A percentile compares a stretch with the other conserved stretches of the same genome.
Evolutionary conservation across 176 grass and related monocot genomes (phyloP).

Genomic region (Tillandsia leiboldiana): DNA sequence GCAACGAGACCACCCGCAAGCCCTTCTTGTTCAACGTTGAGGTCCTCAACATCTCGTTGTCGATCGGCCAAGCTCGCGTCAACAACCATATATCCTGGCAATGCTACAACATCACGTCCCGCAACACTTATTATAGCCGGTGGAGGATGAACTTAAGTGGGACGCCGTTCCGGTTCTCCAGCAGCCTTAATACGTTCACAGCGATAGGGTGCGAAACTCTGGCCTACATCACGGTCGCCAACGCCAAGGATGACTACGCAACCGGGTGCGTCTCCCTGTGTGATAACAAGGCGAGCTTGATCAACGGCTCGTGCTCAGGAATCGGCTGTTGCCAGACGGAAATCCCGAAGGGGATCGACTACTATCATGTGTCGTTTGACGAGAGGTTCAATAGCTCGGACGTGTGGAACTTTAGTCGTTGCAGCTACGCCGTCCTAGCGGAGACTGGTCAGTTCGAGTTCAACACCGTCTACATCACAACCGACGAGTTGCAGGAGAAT

Average conservation of each 20-base stretch:
- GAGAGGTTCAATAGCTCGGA: not conserved
- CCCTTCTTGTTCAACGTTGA: not conserved
- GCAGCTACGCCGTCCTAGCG: not conserved
- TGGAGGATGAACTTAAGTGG: not conserved
- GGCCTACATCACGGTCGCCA: not conserved
- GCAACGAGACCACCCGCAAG: not conserved
- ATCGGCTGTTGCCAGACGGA: constrained; percentile 15
- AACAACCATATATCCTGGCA: constrained; percentile 7
- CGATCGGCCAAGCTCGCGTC: not conserved
- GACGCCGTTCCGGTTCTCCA: not conserved
- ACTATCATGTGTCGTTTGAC: not conserved
- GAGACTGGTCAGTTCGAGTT: not conserved
- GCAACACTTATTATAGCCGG: too few relatives aligned
- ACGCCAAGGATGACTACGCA: not conserved
- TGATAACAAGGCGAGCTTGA: not conserved
- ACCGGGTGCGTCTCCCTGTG: constrained; percentile 2
- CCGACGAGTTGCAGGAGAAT: not conserved
- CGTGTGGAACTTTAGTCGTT: not conserved
- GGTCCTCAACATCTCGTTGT: not conserved
- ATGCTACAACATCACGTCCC: not conserved
- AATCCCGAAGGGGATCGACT: constrained; percentile 3
- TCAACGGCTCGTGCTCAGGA: constrained; percentile 5
- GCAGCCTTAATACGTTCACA: not conserved
- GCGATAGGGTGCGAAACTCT: constrained; percentile 8
- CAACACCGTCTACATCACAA: not conserved